Base-by-base conservation (phyloP, 2,329 filamentous ascomycete genomes). In the Alternaria infectoria region DNA sequence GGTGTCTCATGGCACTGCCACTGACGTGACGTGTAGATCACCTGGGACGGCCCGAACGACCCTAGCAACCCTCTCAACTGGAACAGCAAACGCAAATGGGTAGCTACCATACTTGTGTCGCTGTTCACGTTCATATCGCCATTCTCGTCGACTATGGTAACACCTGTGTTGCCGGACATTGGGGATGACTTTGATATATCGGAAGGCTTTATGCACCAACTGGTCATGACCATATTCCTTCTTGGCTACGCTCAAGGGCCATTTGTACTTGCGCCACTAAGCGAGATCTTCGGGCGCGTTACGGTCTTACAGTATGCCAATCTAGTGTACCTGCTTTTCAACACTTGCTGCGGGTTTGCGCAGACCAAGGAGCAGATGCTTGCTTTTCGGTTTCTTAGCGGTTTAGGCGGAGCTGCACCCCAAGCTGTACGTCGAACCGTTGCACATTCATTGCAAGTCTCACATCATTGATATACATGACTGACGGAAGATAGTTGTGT, bases 1-100 rank as follows among this genome's bases (percentile, higher is more conserved):
- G 6, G 9, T 19, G 7, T 11, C 26, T 47, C 11, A 19, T 19
- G 23, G 7, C 46, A 57, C 30, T 13, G 51, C 15, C 25, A 45
- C 64, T 73, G 28, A 70, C 58, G 28, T 46, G 40, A 45, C 36
- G 40, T 56, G 28, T 50, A 76, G 74, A 67, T 84, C 9, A 79
- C 79, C 0, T 85, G 82, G 82, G 81, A 83, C 61, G 80, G 81
- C 2, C 80, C 81, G 5, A 75, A 82, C 51, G 83, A 85, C 60
- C 81, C 81, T 13, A 71, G 66, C 32, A 84, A 84, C 59, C 83
- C 83, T 3, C 81, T 83, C 62, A 85, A 85, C 62, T 84, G 83
- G 83, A 70, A 75, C 3, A 75, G 75, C 52, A 76, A 76, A 54
- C 74, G 77, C 52, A 83, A 83, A 68, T 84, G 83, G 83, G 68